Percentiles rank a stretch among this genome's conserved stretches.
phyloP scores from a whole-genome alignment of 164 flowering plant species.

The Protea cynaroides region DNA sequence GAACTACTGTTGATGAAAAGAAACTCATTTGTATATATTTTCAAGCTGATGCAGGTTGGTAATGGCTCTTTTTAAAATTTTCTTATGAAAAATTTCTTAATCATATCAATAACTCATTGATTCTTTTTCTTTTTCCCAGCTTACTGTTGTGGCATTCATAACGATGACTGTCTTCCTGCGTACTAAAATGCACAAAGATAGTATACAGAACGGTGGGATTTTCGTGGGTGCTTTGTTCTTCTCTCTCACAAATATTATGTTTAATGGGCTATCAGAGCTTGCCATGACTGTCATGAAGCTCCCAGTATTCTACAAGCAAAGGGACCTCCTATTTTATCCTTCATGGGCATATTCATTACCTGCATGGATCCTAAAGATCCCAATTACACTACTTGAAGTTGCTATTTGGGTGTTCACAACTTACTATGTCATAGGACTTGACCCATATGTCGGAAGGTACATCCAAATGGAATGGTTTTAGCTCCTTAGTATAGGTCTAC shows the following conservation, averaged over 20 bases:
- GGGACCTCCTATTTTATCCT: conserved; percentile 72
- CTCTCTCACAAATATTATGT: conserved; percentile 29
- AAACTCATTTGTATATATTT: conserved; percentile 53
- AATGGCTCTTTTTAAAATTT: neutral
- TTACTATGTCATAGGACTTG: conserved; percentile 53
- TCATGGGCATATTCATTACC: conserved; percentile 85
- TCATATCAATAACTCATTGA: neutral
- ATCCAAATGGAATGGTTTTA: neutral
- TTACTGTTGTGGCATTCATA: conserved; percentile 25
- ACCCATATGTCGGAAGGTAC: conserved; percentile 46
- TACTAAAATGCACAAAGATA: conserved; percentile 31
- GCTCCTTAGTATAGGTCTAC: neutral
- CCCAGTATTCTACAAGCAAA: conserved; percentile 83
- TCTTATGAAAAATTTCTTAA: neutral
- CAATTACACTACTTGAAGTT: conserved; percentile 42
- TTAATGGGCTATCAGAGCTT: conserved; percentile 49
- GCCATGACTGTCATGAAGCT: conserved; percentile 42
- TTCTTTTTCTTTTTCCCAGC: conserved; percentile 19
- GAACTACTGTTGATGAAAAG: conserved; percentile 69
- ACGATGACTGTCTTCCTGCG: conserved; percentile 47
- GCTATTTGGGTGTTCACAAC: conserved; percentile 44
- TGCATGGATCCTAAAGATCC: conserved; percentile 58
- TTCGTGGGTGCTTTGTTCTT: conserved; percentile 45
- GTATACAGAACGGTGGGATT: conserved; percentile 30
- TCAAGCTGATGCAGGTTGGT: conserved; percentile 50